These are phyloP conservation scores for Aspergillus caelatus DNA, from an alignment of 2,329 filamentous ascomycete genomes.

Conservation along the genomic window DNA sequence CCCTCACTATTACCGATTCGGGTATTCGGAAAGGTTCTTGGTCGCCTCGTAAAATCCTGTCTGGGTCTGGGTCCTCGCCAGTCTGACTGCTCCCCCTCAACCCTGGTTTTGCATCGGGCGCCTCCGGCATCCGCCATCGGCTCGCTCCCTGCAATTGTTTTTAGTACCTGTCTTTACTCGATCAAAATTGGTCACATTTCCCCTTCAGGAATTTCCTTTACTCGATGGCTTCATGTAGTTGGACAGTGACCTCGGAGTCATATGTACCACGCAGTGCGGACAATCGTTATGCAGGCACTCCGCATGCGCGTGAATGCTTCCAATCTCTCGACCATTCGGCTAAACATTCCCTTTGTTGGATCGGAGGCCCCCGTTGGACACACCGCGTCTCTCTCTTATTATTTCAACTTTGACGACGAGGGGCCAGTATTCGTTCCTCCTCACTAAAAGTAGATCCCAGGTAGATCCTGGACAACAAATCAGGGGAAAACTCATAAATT, in stretches of 20 bases:
- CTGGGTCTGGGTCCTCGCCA: not conserved
- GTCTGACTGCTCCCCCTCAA: constrained; percentile 9
- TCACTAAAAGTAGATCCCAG: not conserved
- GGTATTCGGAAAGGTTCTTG: constrained; percentile 9
- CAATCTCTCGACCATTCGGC: not conserved
- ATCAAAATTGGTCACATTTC: constrained; percentile 29
- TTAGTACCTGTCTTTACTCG: constrained; percentile 26
- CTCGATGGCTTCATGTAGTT: constrained; percentile 15
- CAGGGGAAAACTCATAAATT: not conserved
- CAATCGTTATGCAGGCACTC: not conserved
- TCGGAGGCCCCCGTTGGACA: not conserved
- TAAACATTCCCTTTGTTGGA: not conserved
- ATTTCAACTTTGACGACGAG: no score
- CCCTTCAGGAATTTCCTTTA: constrained; percentile 25
- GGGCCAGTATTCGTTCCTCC: not conserved
- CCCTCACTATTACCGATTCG: constrained; percentile 28
- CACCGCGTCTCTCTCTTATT: not conserved
- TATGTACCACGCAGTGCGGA: not conserved
- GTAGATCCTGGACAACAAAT: no score
- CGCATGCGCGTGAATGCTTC: not conserved
- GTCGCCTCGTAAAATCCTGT: constrained; percentile 3
- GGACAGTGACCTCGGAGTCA: not conserved
- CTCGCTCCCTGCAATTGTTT: constrained; percentile 10
- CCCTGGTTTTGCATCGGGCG: constrained; percentile 29
- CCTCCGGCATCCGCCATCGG: constrained; percentile 31